A percentile compares a stretch with the other conserved stretches of the same genome.
phyloP scores from a whole-genome alignment of 2,329 filamentous ascomycete species.

The Cryphonectria radicalis region DNA sequence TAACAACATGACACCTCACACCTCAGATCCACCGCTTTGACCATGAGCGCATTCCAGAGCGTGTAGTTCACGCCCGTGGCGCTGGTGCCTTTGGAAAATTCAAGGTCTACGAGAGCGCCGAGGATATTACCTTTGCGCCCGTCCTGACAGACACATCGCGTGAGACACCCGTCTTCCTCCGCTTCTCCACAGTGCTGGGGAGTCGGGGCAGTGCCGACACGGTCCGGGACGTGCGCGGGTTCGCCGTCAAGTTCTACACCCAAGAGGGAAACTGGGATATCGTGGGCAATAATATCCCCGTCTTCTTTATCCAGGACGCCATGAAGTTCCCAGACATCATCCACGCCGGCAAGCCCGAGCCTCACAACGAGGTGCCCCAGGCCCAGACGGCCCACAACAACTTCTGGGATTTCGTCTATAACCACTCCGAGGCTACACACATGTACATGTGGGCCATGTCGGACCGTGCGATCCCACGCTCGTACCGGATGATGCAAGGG shows the following conservation, averaged over 20 bases:
- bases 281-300: slow-evolving; percentile 74
- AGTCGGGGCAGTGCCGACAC: slow-evolving; percentile 79
- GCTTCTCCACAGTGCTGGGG: slow-evolving; percentile 79
- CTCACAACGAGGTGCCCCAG: slow-evolving; percentile 72
- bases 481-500: slow-evolving; percentile 83
- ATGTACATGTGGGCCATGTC: slow-evolving; percentile 83
- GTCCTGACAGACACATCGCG: slow-evolving; percentile 66
- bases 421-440: slow-evolving; percentile 74
- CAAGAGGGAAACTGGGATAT: slow-evolving; percentile 78
- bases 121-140: slow-evolving; percentile 65
- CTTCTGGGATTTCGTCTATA: slow-evolving; percentile 75
- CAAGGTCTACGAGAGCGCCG: slow-evolving; percentile 65
- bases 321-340: slow-evolving; percentile 75
- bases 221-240: slow-evolving; percentile 81
- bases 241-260: slow-evolving; percentile 79
- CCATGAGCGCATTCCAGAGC: slow-evolving; percentile 50
- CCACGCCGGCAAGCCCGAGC: slow-evolving; percentile 69
- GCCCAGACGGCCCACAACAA: slow-evolving; percentile 74
- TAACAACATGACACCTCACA: background rate
- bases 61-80: slow-evolving; percentile 41
- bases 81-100: slow-evolving; percentile 54
- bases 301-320: slow-evolving; percentile 78
- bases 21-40: slow-evolving; percentile 74
- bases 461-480: slow-evolving; percentile 73
- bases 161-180: slow-evolving; percentile 69